A percentile compares a stretch with the other conserved stretches of the same genome.
Conservation (phyloP, 2,329 filamentous ascomycete species). For the Parastagonospora nodorum region DNA sequence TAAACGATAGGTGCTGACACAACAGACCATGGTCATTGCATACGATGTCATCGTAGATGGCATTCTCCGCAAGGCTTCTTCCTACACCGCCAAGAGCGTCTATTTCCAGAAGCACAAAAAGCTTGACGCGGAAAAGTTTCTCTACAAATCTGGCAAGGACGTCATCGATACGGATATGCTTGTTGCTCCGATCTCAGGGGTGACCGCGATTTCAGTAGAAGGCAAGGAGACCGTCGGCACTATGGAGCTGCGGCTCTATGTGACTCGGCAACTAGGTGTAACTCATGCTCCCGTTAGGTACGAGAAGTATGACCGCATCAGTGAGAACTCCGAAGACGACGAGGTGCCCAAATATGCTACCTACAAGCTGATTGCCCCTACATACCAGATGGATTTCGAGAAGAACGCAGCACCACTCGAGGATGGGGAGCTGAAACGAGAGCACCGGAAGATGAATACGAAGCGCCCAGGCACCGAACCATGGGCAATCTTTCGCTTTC, state of each 20-base stretch:
- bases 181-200: conserved; percentile 76
- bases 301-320: conserved; percentile 14
- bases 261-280: conserved; percentile 26
- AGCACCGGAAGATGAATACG: conserved; percentile 14
- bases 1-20: background rate
- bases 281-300: conserved; percentile 12
- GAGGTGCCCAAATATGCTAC: background rate
- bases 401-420: conserved; percentile 20
- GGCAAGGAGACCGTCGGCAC: conserved; percentile 30
- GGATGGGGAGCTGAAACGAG: background rate
- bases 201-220: conserved; percentile 7
- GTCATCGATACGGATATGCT: conserved; percentile 91
- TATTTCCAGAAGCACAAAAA: conserved; percentile 26
- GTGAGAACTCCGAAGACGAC: background rate
- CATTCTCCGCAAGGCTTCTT: conserved; percentile 28
- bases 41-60: conserved; percentile 49
- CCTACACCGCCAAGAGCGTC: conserved; percentile 11
- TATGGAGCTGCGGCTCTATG: conserved; percentile 38
- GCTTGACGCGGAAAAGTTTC: conserved; percentile 21
- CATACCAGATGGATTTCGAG: conserved; percentile 28
- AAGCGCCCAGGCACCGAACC: conserved; percentile 41
- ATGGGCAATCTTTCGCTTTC: conserved; percentile 50
- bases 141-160: conserved; percentile 17
- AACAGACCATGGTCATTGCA: conserved; percentile 27
- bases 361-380: conserved; percentile 25